Evolutionary conservation across 1,139 yeast genomes (phyloP), one percentile per base, ranked within the genome.

Genomic region (Sugiyamaella sp.): DNA sequence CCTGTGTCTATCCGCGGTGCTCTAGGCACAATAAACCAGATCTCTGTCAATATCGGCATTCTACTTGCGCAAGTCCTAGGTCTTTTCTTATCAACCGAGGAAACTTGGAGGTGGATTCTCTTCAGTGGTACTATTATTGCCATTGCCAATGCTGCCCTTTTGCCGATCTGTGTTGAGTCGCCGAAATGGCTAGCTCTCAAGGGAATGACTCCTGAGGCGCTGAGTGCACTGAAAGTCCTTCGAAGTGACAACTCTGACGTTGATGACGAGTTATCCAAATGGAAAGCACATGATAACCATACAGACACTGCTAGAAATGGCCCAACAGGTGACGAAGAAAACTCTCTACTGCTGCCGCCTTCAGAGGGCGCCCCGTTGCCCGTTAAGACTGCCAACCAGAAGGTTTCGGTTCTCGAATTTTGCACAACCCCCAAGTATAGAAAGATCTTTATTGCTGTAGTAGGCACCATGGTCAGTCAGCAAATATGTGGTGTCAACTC

Each of bases 401-500:
- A 9, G 59, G 60, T 62, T 14, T 52, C 56, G 68, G 47, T 68
- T 57, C 39, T 45, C 56, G 66, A 71, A 19, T 90, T 88, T 66
- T 65, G 86, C 44, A 73, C 75, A 1, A 73, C 77, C 14, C 71
- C 80, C 0, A 77, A 73, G 46, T 89, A 78, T 68, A 71, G 74
- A 44, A 80, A 79, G 49, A 84, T 95, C 5, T 74, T 84, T 47
- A 65, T 79, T 33, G 88, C 85, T 0, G 86, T 91, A 3, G 81
- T 90, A 0, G 84, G 88, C 1, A 78, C 89, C 27, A 80, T 91
- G 77, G 74, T 85, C n/a, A 85, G 91, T 25, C 98, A 93, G 71
- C 99, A 93, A 68, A 81, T 91, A 58, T 84, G 91, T 63, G 99
- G 99, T 24, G 88, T 93, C 66, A 93, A 93, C 70, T 83, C 96